Evolutionary conservation across 2,329 filamentous ascomycete genomes (phyloP), one percentile per base, ranked within the genome.

Genomic region (Fusarium chaquense): DNA sequence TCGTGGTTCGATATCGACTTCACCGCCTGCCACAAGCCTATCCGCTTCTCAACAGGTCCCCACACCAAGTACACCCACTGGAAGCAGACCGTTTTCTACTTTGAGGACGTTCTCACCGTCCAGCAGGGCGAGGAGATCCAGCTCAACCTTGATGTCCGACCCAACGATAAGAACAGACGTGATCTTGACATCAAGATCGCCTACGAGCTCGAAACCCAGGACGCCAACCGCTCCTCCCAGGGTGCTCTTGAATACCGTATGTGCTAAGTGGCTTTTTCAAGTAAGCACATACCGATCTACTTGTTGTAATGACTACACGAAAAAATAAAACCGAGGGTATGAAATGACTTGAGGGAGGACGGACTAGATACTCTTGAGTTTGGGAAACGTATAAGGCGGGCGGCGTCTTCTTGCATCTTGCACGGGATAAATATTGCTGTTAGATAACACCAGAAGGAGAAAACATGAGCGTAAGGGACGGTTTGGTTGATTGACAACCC

Each of bases 1-100:
- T 92, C 95, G 13, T 99, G 96, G 96, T 99, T 99, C 84, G 96
- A 99, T 79, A 98, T 99, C 75, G 95, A 98, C 78, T 99, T 99
- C 83, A 92, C 93, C 53, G 94, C 94, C 63, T 98, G 96, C 88
- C 96, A 99, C 88, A 98, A 98, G 88, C 93, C 94, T 33, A 94
- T 99, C 78, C 89, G 91, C 78, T 99, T 99, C 87, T 97, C 93
- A 56, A 99, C 96, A 20, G 96, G 96, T 24, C 96, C 96, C 30
- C 96, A 98, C 83, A 97, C 95, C 75, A 98, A 98, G 84, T 98
- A 98, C 84, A 99, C 96, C 20, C 96, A 99, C 87, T 99, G 96
- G 96, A 99, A 99, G 85, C 96, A 99, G 86, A 99, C 96, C 15
- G 96, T 99, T 68, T 98, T 99, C 84, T 99, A 99, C 84, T 86